Evolutionary conservation across 1,139 yeast species (phyloP), one percentile per base, ranked within the genome.

Genomic region (Diutina ranongensis): DNA sequence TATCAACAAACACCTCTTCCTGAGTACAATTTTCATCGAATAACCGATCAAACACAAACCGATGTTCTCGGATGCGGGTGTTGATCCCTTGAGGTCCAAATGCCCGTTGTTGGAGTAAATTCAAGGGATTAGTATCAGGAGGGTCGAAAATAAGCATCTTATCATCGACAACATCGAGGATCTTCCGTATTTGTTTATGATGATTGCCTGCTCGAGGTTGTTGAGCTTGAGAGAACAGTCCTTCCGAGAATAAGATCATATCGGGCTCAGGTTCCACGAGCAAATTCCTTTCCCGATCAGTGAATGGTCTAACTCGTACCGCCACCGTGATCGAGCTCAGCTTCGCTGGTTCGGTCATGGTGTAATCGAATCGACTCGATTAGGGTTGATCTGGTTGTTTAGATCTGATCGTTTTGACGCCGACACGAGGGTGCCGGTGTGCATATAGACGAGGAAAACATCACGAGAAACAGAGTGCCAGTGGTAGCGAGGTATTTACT

Each of bases 81-180:
- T 18, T 34, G 15, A 22, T 15, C 3, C 32, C 42, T n/a, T n/a
- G 20, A 12, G 9, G 4, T 4, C 32, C 32, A 33, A 44, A 44
- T n/a, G 40, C 45, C 15, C 25, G 31, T 21, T 16, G 15, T 13
- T 34, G 40, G 71, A 82, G 70, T 48, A 67, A 69, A 21, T 74
- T 69, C 52, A 83, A 59, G 0, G 94, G 87, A 55, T 78, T 80
- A n/a, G 77, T 70, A 46, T 80, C 85, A 2, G 87, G 81, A 0
- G 97, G 97, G 60, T 88, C 96, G 59, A 89, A 88, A 12, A 88
- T 80, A 49, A 89, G 69, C 94, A 88, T 87, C 51, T 79, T 70
- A 54, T 86, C 95, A 64, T 88, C 96, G 2, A 86, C 92, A 25
- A 86, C 94, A 48, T 84, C 79, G 21, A 89, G 73, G 35, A 88